Conservation (phyloP, 129 eudicot species). For the Flaveria bidentis region DNA sequence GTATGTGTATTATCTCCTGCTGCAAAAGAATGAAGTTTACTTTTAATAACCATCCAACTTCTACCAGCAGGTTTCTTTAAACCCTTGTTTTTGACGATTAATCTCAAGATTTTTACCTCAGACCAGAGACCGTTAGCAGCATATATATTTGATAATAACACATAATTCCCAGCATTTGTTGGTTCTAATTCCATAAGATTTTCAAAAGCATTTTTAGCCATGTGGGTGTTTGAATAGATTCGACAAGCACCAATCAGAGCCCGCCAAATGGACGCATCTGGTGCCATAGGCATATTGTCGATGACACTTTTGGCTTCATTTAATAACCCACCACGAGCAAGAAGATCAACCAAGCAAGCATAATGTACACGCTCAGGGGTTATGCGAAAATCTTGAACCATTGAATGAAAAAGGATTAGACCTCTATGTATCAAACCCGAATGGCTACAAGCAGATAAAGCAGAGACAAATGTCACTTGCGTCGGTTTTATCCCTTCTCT, state of each 20-base stretch:
- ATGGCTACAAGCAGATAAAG: slow-evolving; percentile 70
- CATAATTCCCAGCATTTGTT: slow-evolving; percentile 57
- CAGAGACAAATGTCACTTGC: slow-evolving; percentile 51
- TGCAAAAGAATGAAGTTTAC: slow-evolving; percentile 45
- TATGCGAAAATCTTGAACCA: slow-evolving; percentile 47
- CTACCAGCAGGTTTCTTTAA: slow-evolving; percentile 56
- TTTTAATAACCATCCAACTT: slow-evolving; percentile 60
- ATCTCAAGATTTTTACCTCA: slow-evolving; percentile 46
- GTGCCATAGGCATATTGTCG: slow-evolving; percentile 57
- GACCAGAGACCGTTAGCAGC: slow-evolving; percentile 62
- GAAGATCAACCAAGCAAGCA: slow-evolving; percentile 58
- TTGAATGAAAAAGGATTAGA: slow-evolving; percentile 49
- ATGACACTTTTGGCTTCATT: slow-evolving; percentile 48
- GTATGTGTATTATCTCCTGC: slow-evolving; percentile 58
- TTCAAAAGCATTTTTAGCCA: slow-evolving; percentile 42
- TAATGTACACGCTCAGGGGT: slow-evolving; percentile 52
- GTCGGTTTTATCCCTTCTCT: slow-evolving; percentile 46
- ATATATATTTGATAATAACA: slow-evolving; percentile 55
- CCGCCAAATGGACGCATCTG: slow-evolving; percentile 62
- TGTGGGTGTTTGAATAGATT: slow-evolving; percentile 37
- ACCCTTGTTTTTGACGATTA: slow-evolving; percentile 39
- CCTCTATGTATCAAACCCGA: slow-evolving; percentile 58
- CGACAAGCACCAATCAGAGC: slow-evolving; percentile 62
- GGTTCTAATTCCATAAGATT: slow-evolving; percentile 59
- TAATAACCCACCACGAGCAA: slow-evolving; percentile 52